Base-by-base conservation (phyloP, 2,329 filamentous ascomycete genomes). In the Sphaerostilbella broomeana region DNA sequence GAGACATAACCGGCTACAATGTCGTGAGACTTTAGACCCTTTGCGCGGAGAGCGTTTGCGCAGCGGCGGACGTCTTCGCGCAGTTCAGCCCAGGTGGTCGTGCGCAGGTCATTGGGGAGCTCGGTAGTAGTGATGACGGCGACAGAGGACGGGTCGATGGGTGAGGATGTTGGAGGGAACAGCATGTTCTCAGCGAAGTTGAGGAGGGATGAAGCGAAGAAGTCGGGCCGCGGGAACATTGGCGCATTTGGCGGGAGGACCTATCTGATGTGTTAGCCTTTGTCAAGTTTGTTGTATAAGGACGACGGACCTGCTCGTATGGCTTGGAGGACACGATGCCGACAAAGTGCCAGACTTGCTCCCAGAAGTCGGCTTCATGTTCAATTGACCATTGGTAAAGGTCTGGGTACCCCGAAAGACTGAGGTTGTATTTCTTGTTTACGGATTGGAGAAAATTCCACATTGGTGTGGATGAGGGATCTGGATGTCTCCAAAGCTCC, bases 161-260 rank as follows among this genome's bases (percentile, higher is more conserved):
- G 43, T 24, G 52, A 48, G 29, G 47, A 36, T 3, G 55, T 53
- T 35, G 69, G 70, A 4, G 90, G 90, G 59, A 82, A 95, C 4
- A 98, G 77, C 38, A 97, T 70, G 59, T 98, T 98, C 65, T 97
- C 86, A 18, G 90, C 89, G 58, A 95, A 97, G 62, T 97, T 98
- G 48, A 97, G 70, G 42, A 70, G 79, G 11, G 85, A 76, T 8
- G 81, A 82, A 41, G 78, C 61, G 60, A 95, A 97, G 69, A 95
- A 97, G 44, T 80, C 69, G 6, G 90, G 89, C 17, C 87, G 80
- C 17, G 90, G 90, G 53, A 88, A 97, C 73, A 97, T 84, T 32
- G 77, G 70, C 5, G 79, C 73, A 39, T 76, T 62, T 27, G 73
- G 58, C 17, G 84, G 76, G 13, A 95, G 67, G 28, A 86, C 82